Evolutionary conservation across 192 early-diverging fungal genomes (phyloP), one percentile per base, ranked within the genome.

Genomic region (Rhizophagus prolifer): DNA sequence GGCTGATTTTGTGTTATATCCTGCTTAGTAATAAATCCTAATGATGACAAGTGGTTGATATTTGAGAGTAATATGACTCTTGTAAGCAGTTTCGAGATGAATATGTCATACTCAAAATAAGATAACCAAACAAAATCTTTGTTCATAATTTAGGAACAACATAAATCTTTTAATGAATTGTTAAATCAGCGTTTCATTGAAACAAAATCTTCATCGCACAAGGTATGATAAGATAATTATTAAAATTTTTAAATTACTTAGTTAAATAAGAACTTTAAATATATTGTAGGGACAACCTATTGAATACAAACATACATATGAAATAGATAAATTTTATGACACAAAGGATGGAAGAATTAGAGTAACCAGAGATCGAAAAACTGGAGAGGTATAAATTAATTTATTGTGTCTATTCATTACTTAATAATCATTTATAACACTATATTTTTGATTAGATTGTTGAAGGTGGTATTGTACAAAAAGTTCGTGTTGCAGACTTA

Each of bases 21-120:
- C 23, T 23, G 46, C 47, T 62, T 36, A 85, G 79, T 80, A n/a
- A 60, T 85, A 12, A 28, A 30, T 28, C 70, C 75, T 50, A 70
- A 82, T 14, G 59, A 75, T 0, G 82, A 82, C 75, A 79, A 67
- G 13, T 70, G 77, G 60, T 83, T 83, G 50, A 86, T 90, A 12
- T 97, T 97, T 77, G 86, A 91, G 70, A 94, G 94, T 3, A 87
- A 95, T 80, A 97, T 97, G 96, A 92, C 92, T 3, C 68, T 90
- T 80, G 83, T 84, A 81, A 61, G 63, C 9, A 38, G 63, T 59
- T 21, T 0, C 13, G 16, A 8, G n/a, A 58, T 58, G 1, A 58
- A 30, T 47, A 28, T 31, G 19, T 2, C 16, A 21, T 69, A 12
- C 9, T 69, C 6, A 69, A 47, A 19, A 16, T 13, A 69, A 41